phyloP scores from a whole-genome alignment of 352 stramenopile genomes.

The Globisporangium lucens region DNA sequence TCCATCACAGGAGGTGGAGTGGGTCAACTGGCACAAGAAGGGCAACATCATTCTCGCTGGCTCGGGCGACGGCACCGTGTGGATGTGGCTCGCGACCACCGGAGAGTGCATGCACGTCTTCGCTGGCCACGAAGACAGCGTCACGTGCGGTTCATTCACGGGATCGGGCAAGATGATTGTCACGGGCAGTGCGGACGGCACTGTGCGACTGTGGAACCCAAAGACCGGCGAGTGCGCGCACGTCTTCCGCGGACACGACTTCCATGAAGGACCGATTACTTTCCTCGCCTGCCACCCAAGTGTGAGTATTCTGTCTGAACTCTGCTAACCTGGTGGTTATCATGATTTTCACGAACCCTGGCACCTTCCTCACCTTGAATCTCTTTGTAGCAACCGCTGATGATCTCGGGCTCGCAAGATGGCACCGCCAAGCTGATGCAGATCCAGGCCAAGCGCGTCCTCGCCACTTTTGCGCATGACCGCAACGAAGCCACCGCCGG shows the following conservation, averaged over 20 bases:
- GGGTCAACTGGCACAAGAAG: conserved; percentile 90
- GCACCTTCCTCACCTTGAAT: neutral
- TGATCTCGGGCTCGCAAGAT: conserved; percentile 93
- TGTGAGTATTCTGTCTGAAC: conserved; percentile 31
- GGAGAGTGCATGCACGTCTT: conserved; percentile 98
- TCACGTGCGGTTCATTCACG: conserved; percentile 94
- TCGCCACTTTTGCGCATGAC: conserved; percentile 86
- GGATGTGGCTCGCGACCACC: conserved; percentile 93
- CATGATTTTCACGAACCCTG: neutral
- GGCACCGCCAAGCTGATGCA: conserved; percentile 92
- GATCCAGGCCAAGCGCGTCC: conserved; percentile 91
- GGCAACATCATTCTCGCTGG: conserved; percentile 88
- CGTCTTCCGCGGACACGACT: conserved; percentile 83
- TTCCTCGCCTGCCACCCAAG: conserved; percentile 88
- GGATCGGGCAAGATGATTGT: conserved; percentile 95
- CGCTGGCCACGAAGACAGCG: conserved; percentile 93
- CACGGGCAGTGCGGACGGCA: conserved; percentile 92
- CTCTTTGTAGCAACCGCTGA: conserved; percentile 79
- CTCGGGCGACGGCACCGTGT: conserved; percentile 86
- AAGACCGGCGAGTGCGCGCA: conserved; percentile 93
- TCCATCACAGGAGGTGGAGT: conserved; percentile 89
- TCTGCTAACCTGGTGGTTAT: neutral
- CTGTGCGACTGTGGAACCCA: conserved; percentile 94
- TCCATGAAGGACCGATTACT: conserved; percentile 88
- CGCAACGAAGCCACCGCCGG: conserved; percentile 42